Base-by-base conservation (phyloP, 106 monocot species). In the Cymbidium sinense region DNA sequence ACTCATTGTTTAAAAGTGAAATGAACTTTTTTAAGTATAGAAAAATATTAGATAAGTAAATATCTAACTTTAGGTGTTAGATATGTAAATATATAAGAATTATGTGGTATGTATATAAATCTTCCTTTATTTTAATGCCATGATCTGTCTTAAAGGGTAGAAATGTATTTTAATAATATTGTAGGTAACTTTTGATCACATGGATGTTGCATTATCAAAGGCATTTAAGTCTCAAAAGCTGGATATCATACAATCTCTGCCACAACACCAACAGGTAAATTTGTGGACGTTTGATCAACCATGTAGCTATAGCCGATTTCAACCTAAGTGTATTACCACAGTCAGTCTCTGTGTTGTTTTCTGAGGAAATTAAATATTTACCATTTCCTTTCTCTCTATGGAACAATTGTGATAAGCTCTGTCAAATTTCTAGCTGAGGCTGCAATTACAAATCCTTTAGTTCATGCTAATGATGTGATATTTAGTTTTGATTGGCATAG, bases 251-350 rank as follows among this genome's bases (percentile, higher is more conserved):
- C 88, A 83, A 50, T 85, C 90, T 79, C 90, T 99, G 70, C 98
- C 98, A 37, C 98, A 91, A 77, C 92, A 99, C 75, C 98, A 94
- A 75, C 98, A 94, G 98, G 93, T 96, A 80, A 78, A 64, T 13
- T 39, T 34, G 54, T 33, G 12, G 15, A 18, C 2, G 13, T 31
- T 67, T 67, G 67, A 58, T 17, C 5, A 33, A 15, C 67, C 29
- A 67, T 31, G 18, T 1, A 5, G 5, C 67, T 33, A 31, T 67
- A 31, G 25, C 27, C 15, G 33, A 67, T 67, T 67, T 67, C 67
- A 33, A 67, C 13, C 33, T 67, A 30, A 17, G 15, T 33, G 29
- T 15, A 17, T 67, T 39, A 33, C 3, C 15, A 4, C 67, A 31
- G 33, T 33, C 33, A 67, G 30, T 33, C 10, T 33, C 2, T 29